Evolutionary conservation across 345 rosid species (phyloP).

Genomic region (Rhizophora apiculata): DNA sequence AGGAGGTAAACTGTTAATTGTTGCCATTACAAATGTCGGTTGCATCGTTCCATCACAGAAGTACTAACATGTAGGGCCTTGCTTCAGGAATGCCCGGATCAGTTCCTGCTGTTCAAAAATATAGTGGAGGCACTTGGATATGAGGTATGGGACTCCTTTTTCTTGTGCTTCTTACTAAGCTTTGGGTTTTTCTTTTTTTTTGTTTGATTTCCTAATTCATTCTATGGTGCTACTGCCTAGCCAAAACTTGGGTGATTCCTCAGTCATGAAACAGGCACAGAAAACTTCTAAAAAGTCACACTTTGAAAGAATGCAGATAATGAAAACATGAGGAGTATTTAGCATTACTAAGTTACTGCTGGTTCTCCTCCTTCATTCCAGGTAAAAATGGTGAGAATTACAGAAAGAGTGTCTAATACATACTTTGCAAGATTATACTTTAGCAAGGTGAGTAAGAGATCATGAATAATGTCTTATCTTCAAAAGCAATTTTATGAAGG

Average conservation of each 20-base stretch:
- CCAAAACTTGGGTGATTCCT: not conserved
- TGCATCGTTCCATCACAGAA: constrained; percentile 4
- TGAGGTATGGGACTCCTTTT: constrained; percentile 44
- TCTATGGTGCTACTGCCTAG: not conserved
- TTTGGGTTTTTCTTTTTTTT: not conserved
- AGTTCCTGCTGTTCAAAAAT: constrained; percentile 59
- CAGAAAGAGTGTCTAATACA: constrained; percentile 63
- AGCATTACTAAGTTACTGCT: not conserved
- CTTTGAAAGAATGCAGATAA: not conserved
- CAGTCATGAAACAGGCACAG: not conserved
- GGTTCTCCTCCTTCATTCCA: constrained; percentile 29
- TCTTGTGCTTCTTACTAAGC: not conserved
- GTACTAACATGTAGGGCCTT: constrained; percentile 4
- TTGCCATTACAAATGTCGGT: not conserved
- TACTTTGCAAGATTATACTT: constrained; percentile 65
- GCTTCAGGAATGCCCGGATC: constrained; percentile 68
- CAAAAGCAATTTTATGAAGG: not conserved
- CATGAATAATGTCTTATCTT: constrained; percentile 17
- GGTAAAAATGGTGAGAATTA: constrained; percentile 87
- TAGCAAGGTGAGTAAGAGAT: constrained; percentile 54
- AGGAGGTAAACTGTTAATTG: constrained; percentile 40
- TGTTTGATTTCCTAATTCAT: not conserved
- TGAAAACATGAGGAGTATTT: not conserved
- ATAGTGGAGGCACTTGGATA: constrained; percentile 60
- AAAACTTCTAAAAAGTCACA: not conserved